Base-by-base conservation (phyloP, 768 basidiomycete genomes). In the Hygrocybe punicea region DNA sequence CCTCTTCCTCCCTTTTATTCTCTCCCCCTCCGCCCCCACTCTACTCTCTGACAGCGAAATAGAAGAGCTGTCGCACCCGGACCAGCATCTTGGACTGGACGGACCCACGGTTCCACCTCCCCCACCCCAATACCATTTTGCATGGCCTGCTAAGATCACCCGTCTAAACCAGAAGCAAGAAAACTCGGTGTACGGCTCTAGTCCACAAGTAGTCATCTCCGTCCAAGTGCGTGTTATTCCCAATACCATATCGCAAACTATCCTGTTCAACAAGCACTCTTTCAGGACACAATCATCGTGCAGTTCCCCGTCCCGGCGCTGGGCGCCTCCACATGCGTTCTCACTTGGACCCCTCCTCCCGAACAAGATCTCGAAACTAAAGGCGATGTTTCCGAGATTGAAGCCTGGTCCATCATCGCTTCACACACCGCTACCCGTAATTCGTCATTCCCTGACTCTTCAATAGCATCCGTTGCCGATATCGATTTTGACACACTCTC, bases 331-430 rank as follows among this genome's bases (percentile, higher is more conserved):
- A 11, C 33, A 9, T 61, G 60, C 35, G 58, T 47, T 11, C 24
- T 61, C 24, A 39, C 58, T 14, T 58, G 52, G 53, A 50, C 58
- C 24, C 40, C 53, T 19, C 57, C 53, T 24, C 58, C 42, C 6
- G 24, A 51, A 11, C 42, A 52, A 9, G 53, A 55, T 49, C 34
- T 61, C n/a, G 39, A 51, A 19, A 61, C 49, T 10, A 58, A 59
- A 47, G 60, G 60, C 29, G 58, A 61, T 42, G 21, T 57, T 16
- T 50, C 58, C 34, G 52, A 61, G 42, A 51, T 61, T 45, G 60
- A 61, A 56, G 60, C 53, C n/a, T 61, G 60, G 60, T 58, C 58
- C 24, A 50, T 61, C 34, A 56, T 61, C 47, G 25, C 52, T 6
- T 44, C 58, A 16, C 49, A 58, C 29, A 7, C 40, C 33, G 14